phyloP scores from a whole-genome alignment of 345 rosid genomes.

The Dipteronia dyeriana region DNA sequence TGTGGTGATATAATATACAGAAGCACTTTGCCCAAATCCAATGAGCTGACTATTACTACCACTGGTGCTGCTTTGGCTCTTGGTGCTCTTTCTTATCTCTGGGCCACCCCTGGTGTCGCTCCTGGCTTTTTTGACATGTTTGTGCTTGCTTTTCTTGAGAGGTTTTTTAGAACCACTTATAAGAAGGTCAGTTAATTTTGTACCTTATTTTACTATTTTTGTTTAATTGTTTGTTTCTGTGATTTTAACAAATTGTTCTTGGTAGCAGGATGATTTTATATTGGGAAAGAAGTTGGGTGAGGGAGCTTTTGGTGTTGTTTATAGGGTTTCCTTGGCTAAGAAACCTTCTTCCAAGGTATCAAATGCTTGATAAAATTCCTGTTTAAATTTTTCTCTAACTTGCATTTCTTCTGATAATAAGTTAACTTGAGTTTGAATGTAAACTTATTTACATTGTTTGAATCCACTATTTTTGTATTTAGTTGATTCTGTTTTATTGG shows the following conservation, averaged over 20 bases:
- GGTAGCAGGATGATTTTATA: slow-evolving; percentile 82
- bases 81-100: slow-evolving; percentile 78
- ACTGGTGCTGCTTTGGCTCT: slow-evolving; percentile 87
- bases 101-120: slow-evolving; percentile 99
- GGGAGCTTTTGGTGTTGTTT: slow-evolving; percentile 94
- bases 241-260: slow-evolving; percentile 18
- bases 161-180: slow-evolving; percentile 71
- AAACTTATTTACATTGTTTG: neutral
- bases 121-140: slow-evolving; percentile 98
- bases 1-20: slow-evolving; percentile 94
- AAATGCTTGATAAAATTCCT: slow-evolving; percentile 19
- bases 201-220: slow-evolving; percentile 8
- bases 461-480: neutral
- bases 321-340: slow-evolving; percentile 61
- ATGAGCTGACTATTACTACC: slow-evolving; percentile 67
- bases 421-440: slow-evolving; percentile 12
- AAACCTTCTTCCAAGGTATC: slow-evolving; percentile 73
- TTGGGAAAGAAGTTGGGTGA: slow-evolving; percentile 96
- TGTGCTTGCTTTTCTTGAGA: slow-evolving; percentile 90
- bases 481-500: neutral
- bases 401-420: neutral
- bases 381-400: neutral
- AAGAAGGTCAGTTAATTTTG: slow-evolving; percentile 50
- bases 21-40: slow-evolving; percentile 87
- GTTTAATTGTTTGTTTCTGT: neutral